Evolutionary conservation across 2,329 filamentous ascomycete species (phyloP).

Genomic region (Metarhizium guizhouense): DNA sequence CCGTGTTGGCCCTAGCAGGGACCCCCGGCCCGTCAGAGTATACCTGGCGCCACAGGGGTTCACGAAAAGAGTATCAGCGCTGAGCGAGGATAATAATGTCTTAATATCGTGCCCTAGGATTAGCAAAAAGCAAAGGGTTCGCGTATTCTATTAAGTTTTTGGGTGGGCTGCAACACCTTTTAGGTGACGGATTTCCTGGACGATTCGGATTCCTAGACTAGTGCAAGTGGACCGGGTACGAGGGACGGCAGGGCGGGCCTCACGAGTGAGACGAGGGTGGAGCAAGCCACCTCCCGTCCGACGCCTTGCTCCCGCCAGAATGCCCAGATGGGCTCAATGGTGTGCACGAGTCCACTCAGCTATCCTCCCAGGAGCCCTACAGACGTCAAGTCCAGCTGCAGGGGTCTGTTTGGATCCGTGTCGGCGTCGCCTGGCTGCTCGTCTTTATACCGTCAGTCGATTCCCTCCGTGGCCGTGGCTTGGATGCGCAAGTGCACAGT

Average conservation of each 20-base stretch:
- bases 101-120: neutral
- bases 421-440: neutral
- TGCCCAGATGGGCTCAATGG: neutral
- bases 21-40: neutral
- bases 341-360: neutral
- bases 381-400: neutral
- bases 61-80: neutral
- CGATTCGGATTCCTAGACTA: neutral
- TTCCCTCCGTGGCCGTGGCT: neutral
- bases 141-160: neutral
- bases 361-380: neutral
- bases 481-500: no score
- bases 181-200: neutral
- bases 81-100: neutral
- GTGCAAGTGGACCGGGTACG: constrained; percentile 1
- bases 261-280: constrained; percentile 2
- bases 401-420: neutral
- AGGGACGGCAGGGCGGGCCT: constrained; percentile 1
- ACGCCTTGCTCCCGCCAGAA: no score
- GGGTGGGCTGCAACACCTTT: neutral
- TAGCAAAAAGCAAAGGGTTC: neutral
- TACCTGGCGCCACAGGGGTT: neutral
- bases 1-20: constrained; percentile 4
- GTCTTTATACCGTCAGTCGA: neutral
- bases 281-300: neutral